Base-by-base conservation (phyloP, 805 yeast genomes). In the Cyberlindnera xylosilytica region DNA sequence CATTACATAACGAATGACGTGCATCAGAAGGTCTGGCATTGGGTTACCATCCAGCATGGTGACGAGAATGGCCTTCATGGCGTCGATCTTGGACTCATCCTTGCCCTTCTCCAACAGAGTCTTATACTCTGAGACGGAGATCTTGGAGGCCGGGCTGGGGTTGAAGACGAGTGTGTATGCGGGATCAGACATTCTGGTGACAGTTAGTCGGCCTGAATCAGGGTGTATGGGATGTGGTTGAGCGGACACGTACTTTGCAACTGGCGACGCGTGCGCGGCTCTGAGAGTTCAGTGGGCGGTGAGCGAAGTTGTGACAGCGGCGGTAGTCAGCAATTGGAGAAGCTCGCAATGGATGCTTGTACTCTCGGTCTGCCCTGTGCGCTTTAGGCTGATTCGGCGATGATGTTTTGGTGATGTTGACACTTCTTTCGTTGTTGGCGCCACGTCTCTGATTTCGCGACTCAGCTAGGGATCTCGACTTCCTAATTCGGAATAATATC, bases 1-100 rank as follows among this genome's bases (percentile, higher is more conserved):
- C 97, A 93, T 89, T 45, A 95, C 91, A 59, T 87, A 95, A 60
- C 99, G 82, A 58, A 93, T 91, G 54, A 93, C 87, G 62, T 90
- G 96, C 99, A 93, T 93, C 66, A 93, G 76, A 52, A 93, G 71
- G 45, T 86, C 93, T 15, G 97, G 95, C 81, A 91, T 73, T 45
- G 95, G 81, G 57, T 91, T 95, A 26, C 97, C 96, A 61, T 87
- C 91, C 50, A 93, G 75, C 80, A 95, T 89, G 39, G 87, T 76
- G 45, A 86, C 79, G 52, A 93, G 74, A 52, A 93, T 85, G 56
- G 79, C 78, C 59, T 85, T 85, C 99, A 93, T 93, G 47, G 96
- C 83, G 39, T 79, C 85, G 52, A 91, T 79, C 67, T 91, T 90
- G 53, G 78, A 80, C 27, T 83, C 95, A 63, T 91, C 99, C 50